These are phyloP conservation scores for Agrostemma githago DNA, from an alignment of 148 eudicot species.

Conservation along the genomic window DNA sequence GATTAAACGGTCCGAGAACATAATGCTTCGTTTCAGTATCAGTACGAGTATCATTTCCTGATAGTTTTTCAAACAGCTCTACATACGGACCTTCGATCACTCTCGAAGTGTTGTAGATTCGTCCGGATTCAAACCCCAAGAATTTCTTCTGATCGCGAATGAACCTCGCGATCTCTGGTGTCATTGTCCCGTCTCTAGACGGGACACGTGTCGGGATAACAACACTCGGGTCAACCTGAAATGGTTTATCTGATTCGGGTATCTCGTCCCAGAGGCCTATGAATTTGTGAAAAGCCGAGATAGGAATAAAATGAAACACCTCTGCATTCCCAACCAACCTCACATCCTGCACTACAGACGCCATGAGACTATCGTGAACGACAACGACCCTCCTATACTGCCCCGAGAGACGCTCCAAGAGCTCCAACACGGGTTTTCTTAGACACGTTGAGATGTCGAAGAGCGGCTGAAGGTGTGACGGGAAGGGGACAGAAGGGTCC, in stretches of 20 bases:
- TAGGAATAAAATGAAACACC: constrained; percentile 32
- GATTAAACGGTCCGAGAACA: too few relatives aligned
- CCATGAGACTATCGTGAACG: constrained; percentile 43
- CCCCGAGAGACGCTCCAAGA: constrained; percentile 28
- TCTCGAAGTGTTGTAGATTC: too few relatives aligned
- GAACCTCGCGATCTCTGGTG: too few relatives aligned
- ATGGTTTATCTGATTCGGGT: neutral
- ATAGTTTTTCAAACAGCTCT: too few relatives aligned
- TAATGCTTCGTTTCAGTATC: too few relatives aligned
- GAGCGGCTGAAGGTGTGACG: constrained; percentile 37
- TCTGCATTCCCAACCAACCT: constrained; percentile 35
- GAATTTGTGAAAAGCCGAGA: constrained; percentile 32
- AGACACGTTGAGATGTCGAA: constrained; percentile 26
- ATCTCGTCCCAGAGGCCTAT: constrained; percentile 6
- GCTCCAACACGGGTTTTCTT: constrained; percentile 23
- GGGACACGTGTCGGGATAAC: neutral
- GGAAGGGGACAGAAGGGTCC: constrained; percentile 15
- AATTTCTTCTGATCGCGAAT: too few relatives aligned
- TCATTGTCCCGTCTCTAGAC: too few relatives aligned
- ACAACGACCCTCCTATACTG: constrained; percentile 25
- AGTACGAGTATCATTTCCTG: too few relatives aligned
- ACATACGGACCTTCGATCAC: too few relatives aligned
- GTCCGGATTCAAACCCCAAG: too few relatives aligned
- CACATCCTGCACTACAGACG: constrained; percentile 37
- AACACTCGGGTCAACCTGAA: neutral